These are phyloP conservation scores for Hygrocybe punicea DNA, from an alignment of 768 basidiomycete species.

Conservation along the genomic window DNA sequence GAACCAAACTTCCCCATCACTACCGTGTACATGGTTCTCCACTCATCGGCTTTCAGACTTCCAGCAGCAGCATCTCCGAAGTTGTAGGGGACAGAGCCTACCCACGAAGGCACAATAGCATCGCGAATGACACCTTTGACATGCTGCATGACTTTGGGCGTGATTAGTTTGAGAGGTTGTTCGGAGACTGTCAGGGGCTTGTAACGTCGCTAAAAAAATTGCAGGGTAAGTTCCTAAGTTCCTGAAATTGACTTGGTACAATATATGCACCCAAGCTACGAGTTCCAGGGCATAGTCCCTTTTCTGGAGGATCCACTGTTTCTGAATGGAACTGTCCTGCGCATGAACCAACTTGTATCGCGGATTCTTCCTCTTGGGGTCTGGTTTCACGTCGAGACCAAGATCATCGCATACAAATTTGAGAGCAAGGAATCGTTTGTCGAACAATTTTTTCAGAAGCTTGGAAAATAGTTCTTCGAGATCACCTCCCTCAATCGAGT, in stretches of 20 bases:
- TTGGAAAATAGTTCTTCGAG: not conserved
- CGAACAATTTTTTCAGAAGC: not conserved
- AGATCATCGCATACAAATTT: not conserved
- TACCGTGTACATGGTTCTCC: conserved; percentile 25
- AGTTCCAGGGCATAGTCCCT: not conserved
- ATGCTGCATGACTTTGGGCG: conserved; percentile 10
- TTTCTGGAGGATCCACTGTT: no score
- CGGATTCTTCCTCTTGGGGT: not conserved
- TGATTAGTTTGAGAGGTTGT: not conserved
- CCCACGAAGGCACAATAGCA: conserved; percentile 24
- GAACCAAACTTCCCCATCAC: no score
- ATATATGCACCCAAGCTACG: not conserved
- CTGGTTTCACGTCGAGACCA: not conserved
- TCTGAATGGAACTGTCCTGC: no score
- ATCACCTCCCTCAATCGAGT: not conserved
- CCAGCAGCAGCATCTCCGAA: conserved; percentile 27
- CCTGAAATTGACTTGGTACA: not conserved
- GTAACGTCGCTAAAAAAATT: not conserved
- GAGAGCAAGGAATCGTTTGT: not conserved
- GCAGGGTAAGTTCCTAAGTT: not conserved
- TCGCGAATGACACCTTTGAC: conserved; percentile 23
- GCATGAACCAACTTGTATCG: no score
- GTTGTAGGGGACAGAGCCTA: conserved; percentile 27
- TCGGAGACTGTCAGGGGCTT: not conserved
- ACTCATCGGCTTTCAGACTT: conserved; percentile 37